phyloP scores from a whole-genome alignment of 2,329 filamentous ascomycete genomes.

The Eurotiales sp. region DNA sequence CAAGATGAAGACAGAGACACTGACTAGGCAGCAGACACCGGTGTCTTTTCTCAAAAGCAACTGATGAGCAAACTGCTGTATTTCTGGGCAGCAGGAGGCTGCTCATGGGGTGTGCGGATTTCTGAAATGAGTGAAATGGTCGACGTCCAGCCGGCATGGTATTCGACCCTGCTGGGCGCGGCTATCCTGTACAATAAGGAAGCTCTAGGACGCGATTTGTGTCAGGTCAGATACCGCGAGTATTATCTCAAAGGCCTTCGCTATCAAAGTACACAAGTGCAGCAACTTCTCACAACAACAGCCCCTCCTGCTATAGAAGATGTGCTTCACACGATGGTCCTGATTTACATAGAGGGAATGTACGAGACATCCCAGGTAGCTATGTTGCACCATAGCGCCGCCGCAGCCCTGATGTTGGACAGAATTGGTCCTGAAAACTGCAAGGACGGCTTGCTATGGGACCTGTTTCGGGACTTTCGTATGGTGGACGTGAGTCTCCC shows the following conservation, averaged over 20 bases:
- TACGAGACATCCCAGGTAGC: too few species aligned
- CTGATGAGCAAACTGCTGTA: not conserved
- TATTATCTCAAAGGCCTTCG: not conserved
- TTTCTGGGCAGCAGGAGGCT: not conserved
- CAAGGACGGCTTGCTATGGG: too few species aligned
- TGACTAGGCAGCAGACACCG: not conserved
- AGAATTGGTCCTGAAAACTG: too few species aligned
- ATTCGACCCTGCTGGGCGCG: not conserved
- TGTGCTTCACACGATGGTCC: too few species aligned
- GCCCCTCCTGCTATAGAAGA: too few species aligned
- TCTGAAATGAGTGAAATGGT: not conserved
- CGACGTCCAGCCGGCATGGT: not conserved
- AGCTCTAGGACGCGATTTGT: not conserved
- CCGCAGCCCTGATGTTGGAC: too few species aligned
- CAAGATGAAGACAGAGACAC: too few species aligned
- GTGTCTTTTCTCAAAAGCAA: not conserved
- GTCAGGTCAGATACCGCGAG: not conserved
- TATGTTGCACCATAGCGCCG: too few species aligned
- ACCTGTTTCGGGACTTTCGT: too few species aligned
- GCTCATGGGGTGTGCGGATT: not conserved
- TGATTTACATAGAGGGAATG: too few species aligned
- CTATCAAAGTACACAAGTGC: not conserved
- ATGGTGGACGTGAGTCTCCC: too few species aligned
- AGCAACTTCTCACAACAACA: not conserved
- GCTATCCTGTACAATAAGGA: not conserved